phyloP scores from a whole-genome alignment of 345 rosid species.

The Eutrema heterophyllum region DNA sequence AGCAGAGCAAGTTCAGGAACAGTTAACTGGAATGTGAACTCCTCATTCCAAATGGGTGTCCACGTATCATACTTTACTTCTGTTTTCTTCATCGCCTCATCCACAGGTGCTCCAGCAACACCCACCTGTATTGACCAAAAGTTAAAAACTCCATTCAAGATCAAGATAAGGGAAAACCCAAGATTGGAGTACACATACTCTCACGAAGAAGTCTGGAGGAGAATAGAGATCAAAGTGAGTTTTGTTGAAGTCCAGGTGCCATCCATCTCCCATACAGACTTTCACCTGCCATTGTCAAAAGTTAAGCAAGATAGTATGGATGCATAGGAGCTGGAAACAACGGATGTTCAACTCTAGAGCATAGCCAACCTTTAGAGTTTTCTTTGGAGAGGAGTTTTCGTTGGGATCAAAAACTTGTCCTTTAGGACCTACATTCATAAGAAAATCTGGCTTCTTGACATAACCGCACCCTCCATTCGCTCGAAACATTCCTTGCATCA shows the following conservation, averaged over 20 bases:
- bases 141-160: neutral
- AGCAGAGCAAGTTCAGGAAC: conserved; percentile 88
- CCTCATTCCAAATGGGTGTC: conserved; percentile 86
- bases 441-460: conserved; percentile 80
- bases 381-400: conserved; percentile 36
- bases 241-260: conserved; percentile 66
- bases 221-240: conserved; percentile 81
- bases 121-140: conserved; percentile 41
- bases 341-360: neutral
- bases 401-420: conserved; percentile 53
- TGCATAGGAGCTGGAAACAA: neutral
- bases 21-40: conserved; percentile 58
- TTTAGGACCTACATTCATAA: conserved; percentile 36
- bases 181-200: conserved; percentile 39
- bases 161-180: neutral
- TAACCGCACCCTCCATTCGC: conserved; percentile 93
- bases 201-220: conserved; percentile 87
- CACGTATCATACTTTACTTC: conserved; percentile 51
- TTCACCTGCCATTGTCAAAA: conserved; percentile 46
- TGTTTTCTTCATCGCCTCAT: conserved; percentile 64
- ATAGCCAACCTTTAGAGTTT: conserved; percentile 57
- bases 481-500: conserved; percentile 91
- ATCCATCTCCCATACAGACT: conserved; percentile 87
- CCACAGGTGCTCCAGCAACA: conserved; percentile 72
- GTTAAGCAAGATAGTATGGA: neutral